Conservation (phyloP, 176 grass and related monocot genomes). For the Dactylis glomerata region DNA sequence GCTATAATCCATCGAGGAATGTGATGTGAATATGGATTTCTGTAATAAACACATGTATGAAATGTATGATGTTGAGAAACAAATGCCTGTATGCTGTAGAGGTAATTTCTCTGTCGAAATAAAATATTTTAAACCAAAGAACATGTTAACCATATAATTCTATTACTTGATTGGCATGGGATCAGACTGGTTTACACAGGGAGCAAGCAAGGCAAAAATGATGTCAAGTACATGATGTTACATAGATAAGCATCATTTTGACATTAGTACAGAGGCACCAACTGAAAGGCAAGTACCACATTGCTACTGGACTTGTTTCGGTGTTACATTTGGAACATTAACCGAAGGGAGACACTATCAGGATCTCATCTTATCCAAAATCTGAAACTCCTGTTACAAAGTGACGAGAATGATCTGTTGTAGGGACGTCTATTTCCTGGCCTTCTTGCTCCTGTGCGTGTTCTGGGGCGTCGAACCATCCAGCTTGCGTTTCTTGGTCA, state of each 20-base stretch:
- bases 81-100: neutral
- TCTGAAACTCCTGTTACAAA: neutral
- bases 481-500: constrained; percentile 72
- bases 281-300: neutral
- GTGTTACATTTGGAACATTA: constrained; percentile 11
- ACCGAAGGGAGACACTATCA: neutral
- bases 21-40: neutral
- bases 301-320: neutral
- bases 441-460: constrained; percentile 58
- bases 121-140: neutral
- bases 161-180: neutral
- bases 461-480: constrained; percentile 51
- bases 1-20: neutral
- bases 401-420: neutral
- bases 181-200: neutral
- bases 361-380: constrained; percentile 14
- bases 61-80: neutral
- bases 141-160: neutral
- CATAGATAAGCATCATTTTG: neutral
- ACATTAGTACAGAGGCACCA: neutral
- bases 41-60: neutral
- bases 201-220: neutral
- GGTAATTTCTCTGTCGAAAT: neutral
- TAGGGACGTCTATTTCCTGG: constrained; percentile 45
- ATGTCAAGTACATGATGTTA: neutral